These are phyloP conservation scores for Garcia nutans DNA, from an alignment of 345 rosid genomes.

Conservation along the genomic window DNA sequence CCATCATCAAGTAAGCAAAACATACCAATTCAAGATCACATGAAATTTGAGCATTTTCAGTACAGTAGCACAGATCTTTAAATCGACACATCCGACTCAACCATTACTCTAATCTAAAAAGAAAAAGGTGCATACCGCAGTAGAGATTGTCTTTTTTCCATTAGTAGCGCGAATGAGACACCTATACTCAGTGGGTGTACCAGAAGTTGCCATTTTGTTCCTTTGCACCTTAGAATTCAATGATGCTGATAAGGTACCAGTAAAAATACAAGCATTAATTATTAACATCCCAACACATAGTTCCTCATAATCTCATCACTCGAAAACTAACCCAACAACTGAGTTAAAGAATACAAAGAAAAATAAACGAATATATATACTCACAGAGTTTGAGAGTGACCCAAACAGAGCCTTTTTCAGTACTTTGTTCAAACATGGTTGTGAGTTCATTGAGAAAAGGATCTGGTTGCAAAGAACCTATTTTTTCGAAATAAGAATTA, in stretches of 20 bases:
- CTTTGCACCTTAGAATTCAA: constrained; percentile 72
- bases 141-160: constrained; percentile 74
- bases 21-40: neutral
- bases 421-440: constrained; percentile 79
- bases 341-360: neutral
- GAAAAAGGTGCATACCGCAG: constrained; percentile 50
- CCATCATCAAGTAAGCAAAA: too few species aligned
- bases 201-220: constrained; percentile 62
- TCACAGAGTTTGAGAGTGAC: constrained; percentile 81
- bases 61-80: neutral
- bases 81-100: neutral
- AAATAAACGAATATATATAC: constrained; percentile 1
- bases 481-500: too few species aligned
- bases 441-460: constrained; percentile 92
- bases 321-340: neutral
- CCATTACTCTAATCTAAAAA: neutral
- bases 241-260: constrained; percentile 45
- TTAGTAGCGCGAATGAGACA: constrained; percentile 92
- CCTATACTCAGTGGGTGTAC: constrained; percentile 63
- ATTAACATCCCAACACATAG: neutral
- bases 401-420: constrained; percentile 86
- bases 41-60: neutral
- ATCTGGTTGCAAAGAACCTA: constrained; percentile 80
- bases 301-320: neutral
- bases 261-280: constrained; percentile 1